Evolutionary conservation across 441 rosid genomes (phyloP).

Genomic region (Flueggea neowawraea): DNA sequence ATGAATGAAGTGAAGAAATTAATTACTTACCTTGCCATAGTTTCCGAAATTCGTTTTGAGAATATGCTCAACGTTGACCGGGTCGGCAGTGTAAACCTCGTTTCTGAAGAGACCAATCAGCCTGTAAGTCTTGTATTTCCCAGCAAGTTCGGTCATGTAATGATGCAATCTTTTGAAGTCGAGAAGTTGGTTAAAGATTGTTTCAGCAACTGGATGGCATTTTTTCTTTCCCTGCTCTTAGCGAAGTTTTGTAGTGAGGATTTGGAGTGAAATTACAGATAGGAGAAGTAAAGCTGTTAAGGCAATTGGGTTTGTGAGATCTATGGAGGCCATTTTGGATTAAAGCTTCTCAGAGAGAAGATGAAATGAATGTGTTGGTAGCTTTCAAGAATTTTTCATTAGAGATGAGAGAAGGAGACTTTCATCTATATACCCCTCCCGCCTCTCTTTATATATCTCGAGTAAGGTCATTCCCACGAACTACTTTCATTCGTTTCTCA

Average conservation of each 20-base stretch:
- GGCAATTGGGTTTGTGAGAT: slow-evolving; percentile 11
- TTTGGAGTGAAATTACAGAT: slow-evolving; percentile 3
- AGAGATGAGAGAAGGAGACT: too few species aligned
- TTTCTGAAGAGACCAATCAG: slow-evolving; percentile 31
- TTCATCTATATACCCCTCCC: too few species aligned
- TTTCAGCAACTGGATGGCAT: slow-evolving; percentile 57
- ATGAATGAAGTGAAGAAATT: neutral
- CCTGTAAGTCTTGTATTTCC: slow-evolving; percentile 39
- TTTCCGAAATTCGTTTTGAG: slow-evolving; percentile 63
- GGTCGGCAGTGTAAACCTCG: slow-evolving; percentile 58
- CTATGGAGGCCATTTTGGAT: slow-evolving; percentile 5
- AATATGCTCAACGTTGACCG: slow-evolving; percentile 54
- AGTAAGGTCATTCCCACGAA: too few species aligned
- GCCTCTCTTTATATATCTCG: too few species aligned
- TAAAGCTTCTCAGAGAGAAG: too few species aligned
- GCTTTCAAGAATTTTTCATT: too few species aligned
- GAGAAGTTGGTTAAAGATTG: slow-evolving; percentile 48
- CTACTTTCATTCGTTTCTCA: too few species aligned
- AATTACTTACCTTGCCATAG: slow-evolving; percentile 45
- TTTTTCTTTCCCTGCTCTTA: slow-evolving; percentile 9
- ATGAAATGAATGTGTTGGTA: too few species aligned
- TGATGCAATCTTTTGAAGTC: slow-evolving; percentile 59
- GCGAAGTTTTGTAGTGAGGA: slow-evolving; percentile 3
- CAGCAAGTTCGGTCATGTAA: slow-evolving; percentile 56
- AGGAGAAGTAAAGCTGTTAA: slow-evolving; percentile 19